phyloP scores from a whole-genome alignment of 225 moss, liverwort and hornwort genomes.

The Climacium dendroides region DNA sequence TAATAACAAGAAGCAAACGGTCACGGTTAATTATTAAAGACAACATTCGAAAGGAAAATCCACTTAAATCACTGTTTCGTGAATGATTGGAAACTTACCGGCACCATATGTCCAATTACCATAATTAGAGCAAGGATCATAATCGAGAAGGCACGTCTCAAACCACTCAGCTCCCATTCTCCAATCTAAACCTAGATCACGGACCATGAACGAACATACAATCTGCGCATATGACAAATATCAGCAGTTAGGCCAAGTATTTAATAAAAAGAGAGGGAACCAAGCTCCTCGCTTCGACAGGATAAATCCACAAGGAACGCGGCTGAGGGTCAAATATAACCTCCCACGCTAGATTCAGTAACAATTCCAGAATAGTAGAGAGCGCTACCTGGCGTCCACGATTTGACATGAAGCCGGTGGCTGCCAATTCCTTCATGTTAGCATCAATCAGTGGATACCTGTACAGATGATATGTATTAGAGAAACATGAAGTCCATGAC shows the following conservation, averaged over 20 bases:
- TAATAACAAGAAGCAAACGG: not conserved
- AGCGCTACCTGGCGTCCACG: slow-evolving; percentile 77
- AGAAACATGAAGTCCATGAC: not conserved
- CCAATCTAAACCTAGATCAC: slow-evolving; percentile 97
- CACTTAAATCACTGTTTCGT: not conserved
- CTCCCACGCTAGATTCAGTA: not conserved
- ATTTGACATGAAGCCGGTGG: slow-evolving; percentile 95
- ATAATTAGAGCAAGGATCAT: slow-evolving; percentile 96
- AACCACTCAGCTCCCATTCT: slow-evolving; percentile 98
- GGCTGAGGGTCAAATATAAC: not conserved
- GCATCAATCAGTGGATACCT: slow-evolving; percentile 97
- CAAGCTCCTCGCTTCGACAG: not conserved
- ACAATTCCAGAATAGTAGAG: not conserved
- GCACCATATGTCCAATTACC: slow-evolving; percentile 99
- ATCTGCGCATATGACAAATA: slow-evolving; percentile 38
- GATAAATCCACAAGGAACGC: not conserved
- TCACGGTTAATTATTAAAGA: not conserved
- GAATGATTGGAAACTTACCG: slow-evolving; percentile 11
- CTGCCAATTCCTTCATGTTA: slow-evolving; percentile 88
- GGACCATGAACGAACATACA: slow-evolving; percentile 87
- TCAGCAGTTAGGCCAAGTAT: not conserved
- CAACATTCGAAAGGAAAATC: not conserved
- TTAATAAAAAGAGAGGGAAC: not conserved
- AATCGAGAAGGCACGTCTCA: slow-evolving; percentile 90
- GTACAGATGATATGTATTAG: not conserved